Conservation (phyloP, 2,329 filamentous ascomycete species). For the Nigrospora osmanthi region DNA sequence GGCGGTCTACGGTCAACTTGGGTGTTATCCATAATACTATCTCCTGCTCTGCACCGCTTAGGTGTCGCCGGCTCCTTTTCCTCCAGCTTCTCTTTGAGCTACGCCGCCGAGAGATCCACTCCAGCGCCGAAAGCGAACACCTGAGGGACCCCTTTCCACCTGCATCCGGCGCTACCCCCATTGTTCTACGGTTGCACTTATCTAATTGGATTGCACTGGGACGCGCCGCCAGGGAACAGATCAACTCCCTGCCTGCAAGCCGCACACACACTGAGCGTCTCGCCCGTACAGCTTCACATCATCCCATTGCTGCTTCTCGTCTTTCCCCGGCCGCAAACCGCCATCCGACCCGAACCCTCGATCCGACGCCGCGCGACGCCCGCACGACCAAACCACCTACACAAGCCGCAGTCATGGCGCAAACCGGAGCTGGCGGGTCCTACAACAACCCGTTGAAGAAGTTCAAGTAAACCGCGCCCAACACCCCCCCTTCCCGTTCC, state of each 20-base stretch:
- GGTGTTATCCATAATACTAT: no score
- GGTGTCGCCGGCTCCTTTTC: no score
- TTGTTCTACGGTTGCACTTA: background rate
- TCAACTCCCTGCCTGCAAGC: no score
- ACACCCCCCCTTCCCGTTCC: background rate
- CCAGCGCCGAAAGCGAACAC: background rate
- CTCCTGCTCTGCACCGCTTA: no score
- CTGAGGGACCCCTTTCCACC: slow-evolving; percentile 1
- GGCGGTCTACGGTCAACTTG: no score
- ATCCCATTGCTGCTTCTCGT: no score
- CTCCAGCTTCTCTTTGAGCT: background rate
- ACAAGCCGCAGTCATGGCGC: slow-evolving; percentile 61
- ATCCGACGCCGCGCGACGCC: background rate
- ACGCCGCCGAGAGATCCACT: background rate
- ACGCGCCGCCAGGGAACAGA: background rate
- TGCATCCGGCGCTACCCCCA: slow-evolving; percentile 1
- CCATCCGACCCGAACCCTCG: background rate
- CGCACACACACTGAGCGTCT: no score
- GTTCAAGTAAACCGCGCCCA: slow-evolving; percentile 69
- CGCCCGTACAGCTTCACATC: no score
- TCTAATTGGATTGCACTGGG: background rate
- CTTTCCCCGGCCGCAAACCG: no score
- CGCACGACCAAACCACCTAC: background rate
- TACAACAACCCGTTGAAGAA: slow-evolving; percentile 99
- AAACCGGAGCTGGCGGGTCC: slow-evolving; percentile 62